Conservation (phyloP, 129 eudicot genomes). For the Tagetes erecta region DNA sequence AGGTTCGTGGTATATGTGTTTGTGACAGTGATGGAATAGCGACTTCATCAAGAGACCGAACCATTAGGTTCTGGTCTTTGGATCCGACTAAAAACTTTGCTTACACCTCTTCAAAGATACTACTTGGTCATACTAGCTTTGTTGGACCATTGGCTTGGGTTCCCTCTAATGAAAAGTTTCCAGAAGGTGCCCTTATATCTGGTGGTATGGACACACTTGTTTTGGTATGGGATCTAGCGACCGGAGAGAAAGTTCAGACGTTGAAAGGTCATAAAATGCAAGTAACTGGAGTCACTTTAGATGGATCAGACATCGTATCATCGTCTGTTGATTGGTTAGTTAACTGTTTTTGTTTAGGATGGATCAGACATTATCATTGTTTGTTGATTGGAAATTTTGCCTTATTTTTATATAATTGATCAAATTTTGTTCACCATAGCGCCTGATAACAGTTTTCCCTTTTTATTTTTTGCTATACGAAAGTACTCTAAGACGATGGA, state of each 20-base stretch:
- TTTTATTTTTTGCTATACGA: conserved; percentile 22
- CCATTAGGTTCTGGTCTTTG: conserved; percentile 79
- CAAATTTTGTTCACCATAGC: background rate
- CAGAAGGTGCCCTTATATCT: conserved; percentile 82
- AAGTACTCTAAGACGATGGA: conserved; percentile 93
- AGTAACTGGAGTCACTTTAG: conserved; percentile 81
- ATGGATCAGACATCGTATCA: conserved; percentile 76
- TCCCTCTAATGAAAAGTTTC: conserved; percentile 70
- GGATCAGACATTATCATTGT: conserved; percentile 71
- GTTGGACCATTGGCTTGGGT: conserved; percentile 94
- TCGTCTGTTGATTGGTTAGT: conserved; percentile 84
- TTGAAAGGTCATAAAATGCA: conserved; percentile 81
- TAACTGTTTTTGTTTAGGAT: background rate
- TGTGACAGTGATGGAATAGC: conserved; percentile 85
- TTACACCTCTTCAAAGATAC: conserved; percentile 56
- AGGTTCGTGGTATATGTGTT: conserved; percentile 94
- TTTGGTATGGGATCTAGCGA: conserved; percentile 74
- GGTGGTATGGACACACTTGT: conserved; percentile 99
- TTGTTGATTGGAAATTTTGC: conserved; percentile 47
- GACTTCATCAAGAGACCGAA: conserved; percentile 92
- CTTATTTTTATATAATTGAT: conserved; percentile 6
- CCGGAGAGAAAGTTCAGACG: conserved; percentile 71
- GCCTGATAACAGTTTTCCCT: conserved; percentile 11
- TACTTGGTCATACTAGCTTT: conserved; percentile 92
- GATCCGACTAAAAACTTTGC: conserved; percentile 50